Percentiles rank a stretch among this genome's conserved stretches.
Conservation (phyloP, 257 asterid species). For the Scutellaria baicalensis region DNA sequence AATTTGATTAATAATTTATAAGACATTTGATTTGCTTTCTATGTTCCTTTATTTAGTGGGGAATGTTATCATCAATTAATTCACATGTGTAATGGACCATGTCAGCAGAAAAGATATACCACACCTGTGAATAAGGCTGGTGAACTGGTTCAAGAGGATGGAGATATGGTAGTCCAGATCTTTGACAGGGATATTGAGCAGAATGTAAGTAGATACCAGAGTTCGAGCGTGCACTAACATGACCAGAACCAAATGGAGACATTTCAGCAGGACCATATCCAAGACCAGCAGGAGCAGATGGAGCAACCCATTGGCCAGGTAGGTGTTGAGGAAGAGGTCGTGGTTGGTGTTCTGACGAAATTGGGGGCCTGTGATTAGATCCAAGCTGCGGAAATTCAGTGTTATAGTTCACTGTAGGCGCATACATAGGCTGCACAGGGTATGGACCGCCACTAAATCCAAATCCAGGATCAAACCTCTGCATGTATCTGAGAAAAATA, state of each 20-base stretch:
- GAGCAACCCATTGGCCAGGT: conserved; percentile 65
- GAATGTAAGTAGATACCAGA: conserved; percentile 62
- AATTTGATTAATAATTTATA: not conserved
- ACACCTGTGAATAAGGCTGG: conserved; percentile 84
- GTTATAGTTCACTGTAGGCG: conserved; percentile 88
- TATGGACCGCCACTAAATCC: conserved; percentile 86
- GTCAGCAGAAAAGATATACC: not conserved
- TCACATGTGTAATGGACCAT: not conserved
- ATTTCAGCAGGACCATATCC: conserved; percentile 77
- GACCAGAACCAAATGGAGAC: conserved; percentile 70
- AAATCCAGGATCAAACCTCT: conserved; percentile 97
- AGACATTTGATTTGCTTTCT: not conserved
- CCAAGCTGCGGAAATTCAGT: conserved; percentile 98
- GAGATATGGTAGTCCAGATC: conserved; percentile 67
- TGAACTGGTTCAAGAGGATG: conserved; percentile 84
- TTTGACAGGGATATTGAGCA: conserved; percentile 81
- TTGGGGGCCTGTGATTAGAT: conserved; percentile 53
- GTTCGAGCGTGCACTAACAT: conserved; percentile 52
- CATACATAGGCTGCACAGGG: conserved; percentile 86
- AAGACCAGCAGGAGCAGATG: conserved; percentile 63
- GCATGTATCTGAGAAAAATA: conserved; percentile 62
- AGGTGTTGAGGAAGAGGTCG: conserved; percentile 73
- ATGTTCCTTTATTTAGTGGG: not conserved
- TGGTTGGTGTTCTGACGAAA: conserved; percentile 70
- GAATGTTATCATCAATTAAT: not conserved